Conservation (phyloP, 2,329 filamentous ascomycete species). For the Aspergillus candidus region DNA sequence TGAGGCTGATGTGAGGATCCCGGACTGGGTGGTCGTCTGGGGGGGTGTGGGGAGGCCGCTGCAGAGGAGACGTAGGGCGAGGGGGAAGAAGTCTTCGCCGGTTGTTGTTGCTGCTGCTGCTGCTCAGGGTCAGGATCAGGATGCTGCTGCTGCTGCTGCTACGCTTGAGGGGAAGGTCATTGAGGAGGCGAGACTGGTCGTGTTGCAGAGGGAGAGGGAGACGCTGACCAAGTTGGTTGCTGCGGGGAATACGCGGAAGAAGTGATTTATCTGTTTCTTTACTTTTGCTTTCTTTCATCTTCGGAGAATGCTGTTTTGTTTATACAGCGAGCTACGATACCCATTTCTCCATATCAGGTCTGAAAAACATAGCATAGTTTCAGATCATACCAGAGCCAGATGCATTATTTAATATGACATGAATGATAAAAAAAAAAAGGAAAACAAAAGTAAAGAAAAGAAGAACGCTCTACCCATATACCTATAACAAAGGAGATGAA, state of each 20-base stretch:
- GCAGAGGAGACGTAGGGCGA: slow-evolving; percentile 25
- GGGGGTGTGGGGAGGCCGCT: slow-evolving; percentile 46
- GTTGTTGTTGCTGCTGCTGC: slow-evolving; percentile 12
- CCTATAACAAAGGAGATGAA: not conserved
- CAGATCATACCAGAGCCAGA: slow-evolving; percentile 15
- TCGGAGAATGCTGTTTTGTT: not conserved
- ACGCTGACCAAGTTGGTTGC: slow-evolving; percentile 59
- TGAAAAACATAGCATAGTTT: too few species aligned
- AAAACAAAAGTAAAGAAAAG: not conserved
- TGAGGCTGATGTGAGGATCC: slow-evolving; percentile 51
- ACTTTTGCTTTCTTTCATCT: not conserved
- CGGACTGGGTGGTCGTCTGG: slow-evolving; percentile 65
- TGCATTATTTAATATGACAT: slow-evolving; percentile 2
- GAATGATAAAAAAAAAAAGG: not conserved
- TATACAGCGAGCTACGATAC: too few species aligned
- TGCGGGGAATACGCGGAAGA: slow-evolving; percentile 23
- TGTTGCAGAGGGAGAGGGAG: slow-evolving; percentile 62
- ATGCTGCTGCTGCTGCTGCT: slow-evolving; percentile 9
- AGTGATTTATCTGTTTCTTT: slow-evolving; percentile 11
- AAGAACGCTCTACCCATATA: not conserved
- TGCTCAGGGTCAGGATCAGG: not conserved
- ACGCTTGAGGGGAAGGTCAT: slow-evolving; percentile 53
- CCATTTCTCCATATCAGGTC: too few species aligned
- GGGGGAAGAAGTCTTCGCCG: slow-evolving; percentile 8
- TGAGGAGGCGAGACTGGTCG: slow-evolving; percentile 57